Base-by-base conservation (phyloP, 2,329 filamentous ascomycete species). In the Fusarium gaditjirri region DNA sequence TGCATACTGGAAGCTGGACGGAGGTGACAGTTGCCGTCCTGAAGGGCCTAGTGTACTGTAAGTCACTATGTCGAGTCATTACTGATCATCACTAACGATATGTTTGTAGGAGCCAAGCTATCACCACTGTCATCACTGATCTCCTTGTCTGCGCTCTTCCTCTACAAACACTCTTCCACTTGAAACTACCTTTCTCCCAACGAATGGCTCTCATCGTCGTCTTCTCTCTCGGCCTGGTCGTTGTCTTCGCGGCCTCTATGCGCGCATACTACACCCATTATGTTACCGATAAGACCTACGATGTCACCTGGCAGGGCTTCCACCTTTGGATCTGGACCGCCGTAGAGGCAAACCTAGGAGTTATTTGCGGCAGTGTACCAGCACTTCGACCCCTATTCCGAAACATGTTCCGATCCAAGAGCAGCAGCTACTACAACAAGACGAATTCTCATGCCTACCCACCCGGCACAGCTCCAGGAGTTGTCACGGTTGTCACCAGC, bases 261-360 rank as follows among this genome's bases (percentile, higher is more conserved):
- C 77, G 82, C 5, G 77, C 79, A 6, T 83, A 83, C 63, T 84
- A 80, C 77, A 74, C 80, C 25, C 74, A 80, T 54, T 74, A 78
- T 52, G 80, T 83, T 14, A 79, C 81, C 10, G 68, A 77, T 35
- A 46, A 78, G 38, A 82, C 80, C 4, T 83, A 81, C 71, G 82
- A 84, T 65, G 78, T 83, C 1, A 84, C 82, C 5, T 84, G 82
- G 82, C 71, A 82, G 12, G 81, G 82, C 2, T 81, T 81, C 49
- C 71, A 81, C 19, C 74, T 84, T 23, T 84, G 82, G 82, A 80
- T 83, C 35, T 84, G 82, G 82, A 83, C 82, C 2, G 80, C 82
- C 5, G 78, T 83, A 27, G 82, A 84, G 64, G 81, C 80, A 4
- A 83, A 84, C 52, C 67, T 84, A 25, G 82, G 81, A n/a, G 78